A percentile compares a stretch with the other conserved stretches of the same genome.
Evolutionary conservation across 2,329 filamentous ascomycete genomes (phyloP).

Genomic region (Calonectria ilicicola): DNA sequence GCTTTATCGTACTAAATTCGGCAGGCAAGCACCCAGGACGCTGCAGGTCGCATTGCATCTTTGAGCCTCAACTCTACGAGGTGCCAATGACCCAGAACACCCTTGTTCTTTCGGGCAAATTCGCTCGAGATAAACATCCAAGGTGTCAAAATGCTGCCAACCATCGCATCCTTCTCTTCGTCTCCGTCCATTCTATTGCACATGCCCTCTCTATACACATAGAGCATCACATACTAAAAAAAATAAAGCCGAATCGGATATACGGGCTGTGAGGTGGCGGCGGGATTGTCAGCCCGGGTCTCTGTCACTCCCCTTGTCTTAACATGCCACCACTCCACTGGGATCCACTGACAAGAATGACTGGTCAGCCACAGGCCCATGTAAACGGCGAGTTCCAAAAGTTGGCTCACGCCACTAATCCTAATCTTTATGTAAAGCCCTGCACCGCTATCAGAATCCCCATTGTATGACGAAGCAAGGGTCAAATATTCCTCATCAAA

Average conservation of each 20-base stretch:
- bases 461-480: neutral
- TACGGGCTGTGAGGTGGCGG: neutral
- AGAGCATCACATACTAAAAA: neutral
- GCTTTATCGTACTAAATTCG: neutral
- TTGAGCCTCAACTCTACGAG: conserved; percentile 13
- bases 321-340: conserved; percentile 7
- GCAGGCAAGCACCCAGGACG: neutral
- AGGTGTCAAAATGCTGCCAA: neutral
- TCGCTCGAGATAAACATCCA: neutral
- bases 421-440: conserved; percentile 4
- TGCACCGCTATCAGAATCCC: neutral
- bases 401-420: neutral
- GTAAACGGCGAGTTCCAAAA: neutral
- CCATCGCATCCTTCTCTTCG: neutral
- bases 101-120: neutral
- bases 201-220: neutral
- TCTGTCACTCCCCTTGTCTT: neutral
- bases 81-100: neutral
- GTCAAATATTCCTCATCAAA: neutral
- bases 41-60: neutral
- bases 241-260: conserved; percentile 5
- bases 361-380: neutral
- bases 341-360: neutral
- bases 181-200: neutral
- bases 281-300: conserved; percentile 1